Conservation (phyloP, 176 grass and related monocot species). For the sorghum (Sorghum bicolor) region DNA sequence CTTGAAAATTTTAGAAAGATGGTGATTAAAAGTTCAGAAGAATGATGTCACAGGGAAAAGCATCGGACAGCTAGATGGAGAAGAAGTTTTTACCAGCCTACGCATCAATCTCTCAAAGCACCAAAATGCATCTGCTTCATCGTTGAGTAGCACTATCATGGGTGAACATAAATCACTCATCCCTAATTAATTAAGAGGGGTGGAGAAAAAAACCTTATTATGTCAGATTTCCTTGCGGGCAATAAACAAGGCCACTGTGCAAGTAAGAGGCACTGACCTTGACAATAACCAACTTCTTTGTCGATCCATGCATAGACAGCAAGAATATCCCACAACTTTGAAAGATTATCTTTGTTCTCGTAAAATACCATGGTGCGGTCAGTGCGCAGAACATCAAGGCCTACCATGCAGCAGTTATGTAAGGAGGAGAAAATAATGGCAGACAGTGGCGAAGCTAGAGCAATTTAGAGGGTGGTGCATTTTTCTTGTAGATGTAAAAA, state of each 20-base stretch:
- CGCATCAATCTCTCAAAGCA: slow-evolving; percentile 98
- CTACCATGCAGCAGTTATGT: slow-evolving; percentile 32
- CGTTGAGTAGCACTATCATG: slow-evolving; percentile 85
- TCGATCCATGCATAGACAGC: slow-evolving; percentile 98
- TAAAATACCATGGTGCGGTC: slow-evolving; percentile 91
- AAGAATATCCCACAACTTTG: slow-evolving; percentile 97
- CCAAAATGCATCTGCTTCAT: slow-evolving; percentile 99
- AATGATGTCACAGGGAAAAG: slow-evolving; percentile 7
- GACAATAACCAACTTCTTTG: slow-evolving; percentile 97
- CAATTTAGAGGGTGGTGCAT: no score
- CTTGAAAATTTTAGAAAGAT: slow-evolving; percentile 64
- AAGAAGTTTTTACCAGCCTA: slow-evolving; percentile 64
- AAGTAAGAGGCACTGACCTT: slow-evolving; percentile 46
- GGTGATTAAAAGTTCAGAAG: slow-evolving; percentile 24
- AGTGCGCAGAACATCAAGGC: slow-evolving; percentile 94
- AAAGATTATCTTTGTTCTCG: slow-evolving; percentile 94
- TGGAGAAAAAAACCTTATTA: not conserved
- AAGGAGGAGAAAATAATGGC: slow-evolving; percentile 25
- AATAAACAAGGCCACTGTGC: slow-evolving; percentile 14
- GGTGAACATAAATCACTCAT: slow-evolving; percentile 99
- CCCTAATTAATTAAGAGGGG: slow-evolving; percentile 52
- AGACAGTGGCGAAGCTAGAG: no score
- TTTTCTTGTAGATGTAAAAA: no score
- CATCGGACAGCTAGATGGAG: not conserved
- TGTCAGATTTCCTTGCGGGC: slow-evolving; percentile 14